Percentiles rank a stretch among this genome's conserved stretches.
Conservation (phyloP, 352 stramenopile species). For the Phytophthora brassicae region DNA sequence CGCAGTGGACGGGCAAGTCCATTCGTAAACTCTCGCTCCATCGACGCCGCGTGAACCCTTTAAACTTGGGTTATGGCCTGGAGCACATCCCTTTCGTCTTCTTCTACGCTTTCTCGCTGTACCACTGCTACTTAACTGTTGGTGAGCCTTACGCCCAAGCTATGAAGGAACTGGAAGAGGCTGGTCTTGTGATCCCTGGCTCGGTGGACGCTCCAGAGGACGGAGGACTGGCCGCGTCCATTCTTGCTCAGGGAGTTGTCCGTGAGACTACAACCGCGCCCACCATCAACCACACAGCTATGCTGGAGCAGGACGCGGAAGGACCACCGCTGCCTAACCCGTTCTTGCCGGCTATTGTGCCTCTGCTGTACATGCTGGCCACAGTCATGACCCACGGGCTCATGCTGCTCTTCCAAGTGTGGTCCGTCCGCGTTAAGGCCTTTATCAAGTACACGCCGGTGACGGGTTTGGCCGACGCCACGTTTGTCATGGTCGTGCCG, state of each 20-base stretch:
- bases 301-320: conserved; percentile 57
- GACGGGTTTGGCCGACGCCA: conserved; percentile 55
- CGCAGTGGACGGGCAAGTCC: conserved; percentile 71
- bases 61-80: conserved; percentile 67
- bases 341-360: conserved; percentile 89
- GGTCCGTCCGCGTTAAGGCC: conserved; percentile 77
- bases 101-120: conserved; percentile 71
- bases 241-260: conserved; percentile 70
- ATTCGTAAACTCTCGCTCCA: conserved; percentile 73
- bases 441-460: conserved; percentile 88
- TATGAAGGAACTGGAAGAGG: conserved; percentile 70
- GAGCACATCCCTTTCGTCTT: conserved; percentile 73
- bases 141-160: conserved; percentile 76
- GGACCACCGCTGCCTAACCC: conserved; percentile 85
- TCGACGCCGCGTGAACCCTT: conserved; percentile 49
- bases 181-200: conserved; percentile 46
- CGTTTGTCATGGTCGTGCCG: conserved; percentile 80
- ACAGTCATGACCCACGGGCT: conserved; percentile 84
- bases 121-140: conserved; percentile 62
- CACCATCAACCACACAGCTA: conserved; percentile 60
- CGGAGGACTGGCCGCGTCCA: conserved; percentile 65
- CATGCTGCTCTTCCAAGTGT: conserved; percentile 89
- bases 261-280: conserved; percentile 44
- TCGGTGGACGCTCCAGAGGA: conserved; percentile 28
- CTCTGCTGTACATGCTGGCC: conserved; percentile 82